phyloP scores from a whole-genome alignment of 2,329 filamentous ascomycete genomes.

The Trichoderma polysporum region DNA sequence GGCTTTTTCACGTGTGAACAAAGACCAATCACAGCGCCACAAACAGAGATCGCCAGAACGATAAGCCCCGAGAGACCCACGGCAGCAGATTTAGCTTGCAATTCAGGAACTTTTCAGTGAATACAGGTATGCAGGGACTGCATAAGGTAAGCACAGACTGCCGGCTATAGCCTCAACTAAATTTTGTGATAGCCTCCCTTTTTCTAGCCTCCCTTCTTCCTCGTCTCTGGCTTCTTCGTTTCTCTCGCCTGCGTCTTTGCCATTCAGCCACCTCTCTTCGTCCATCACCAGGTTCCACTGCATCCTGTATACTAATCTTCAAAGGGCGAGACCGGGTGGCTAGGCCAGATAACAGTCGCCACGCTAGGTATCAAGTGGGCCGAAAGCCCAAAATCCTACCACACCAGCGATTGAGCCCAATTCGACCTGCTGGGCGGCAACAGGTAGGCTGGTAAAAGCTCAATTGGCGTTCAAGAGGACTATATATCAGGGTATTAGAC shows the following conservation, averaged over 20 bases:
- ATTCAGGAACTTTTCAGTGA: not conserved
- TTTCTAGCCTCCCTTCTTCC: not conserved
- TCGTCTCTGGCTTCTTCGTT: not conserved
- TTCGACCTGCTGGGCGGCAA: not conserved
- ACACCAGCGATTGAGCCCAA: not conserved
- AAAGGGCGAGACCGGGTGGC: not conserved
- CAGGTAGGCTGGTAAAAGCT: not conserved
- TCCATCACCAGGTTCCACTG: not conserved
- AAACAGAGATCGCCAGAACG: not conserved
- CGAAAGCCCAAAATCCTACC: not conserved
- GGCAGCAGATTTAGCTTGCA: not conserved
- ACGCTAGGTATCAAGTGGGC: constrained; percentile 12
- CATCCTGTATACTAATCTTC: not conserved
- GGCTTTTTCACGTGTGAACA: not conserved
- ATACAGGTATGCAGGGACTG: not conserved
- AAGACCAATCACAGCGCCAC: constrained; percentile 5
- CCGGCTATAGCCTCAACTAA: not conserved
- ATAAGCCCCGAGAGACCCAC: constrained; percentile 1
- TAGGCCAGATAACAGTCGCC: not conserved
- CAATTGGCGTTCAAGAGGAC: not conserved
- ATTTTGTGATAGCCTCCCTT: not conserved
- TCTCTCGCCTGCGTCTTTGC: not conserved
- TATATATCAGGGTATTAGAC: not conserved
- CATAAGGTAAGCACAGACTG: not conserved
- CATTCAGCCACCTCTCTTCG: not conserved